Evolutionary conservation across 768 basidiomycete genomes (phyloP).

Genomic region (Tricholoma furcatifolium): DNA sequence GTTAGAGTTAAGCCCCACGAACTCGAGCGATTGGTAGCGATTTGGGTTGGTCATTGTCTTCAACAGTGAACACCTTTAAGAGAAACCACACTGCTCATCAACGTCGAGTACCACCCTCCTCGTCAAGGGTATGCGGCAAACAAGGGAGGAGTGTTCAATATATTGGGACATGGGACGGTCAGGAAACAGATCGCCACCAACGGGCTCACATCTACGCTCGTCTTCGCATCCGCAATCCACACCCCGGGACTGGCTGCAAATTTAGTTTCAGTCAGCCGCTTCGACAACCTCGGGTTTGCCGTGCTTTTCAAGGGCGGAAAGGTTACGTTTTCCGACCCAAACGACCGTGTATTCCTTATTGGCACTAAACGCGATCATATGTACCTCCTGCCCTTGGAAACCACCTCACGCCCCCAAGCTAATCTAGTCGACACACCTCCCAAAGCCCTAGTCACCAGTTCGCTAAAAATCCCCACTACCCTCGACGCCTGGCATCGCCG

Average conservation of each 20-base stretch:
- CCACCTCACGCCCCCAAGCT: background rate
- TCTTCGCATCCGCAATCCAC: background rate
- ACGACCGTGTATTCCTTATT: background rate
- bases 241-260: constrained; percentile 3
- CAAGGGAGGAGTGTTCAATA: no score
- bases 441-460: constrained; percentile 10
- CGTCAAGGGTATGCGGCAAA: no score
- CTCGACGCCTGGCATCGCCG: constrained; percentile 26
- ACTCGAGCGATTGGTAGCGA: no score
- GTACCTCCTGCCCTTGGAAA: background rate
- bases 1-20: no score
- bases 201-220: background rate
- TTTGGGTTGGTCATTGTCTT: no score
- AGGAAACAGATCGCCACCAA: background rate
- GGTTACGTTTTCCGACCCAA: background rate
- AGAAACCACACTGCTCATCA: no score
- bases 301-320: background rate
- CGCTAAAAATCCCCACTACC: constrained; percentile 15
- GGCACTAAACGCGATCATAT: background rate
- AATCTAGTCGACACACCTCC: no score
- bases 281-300: background rate
- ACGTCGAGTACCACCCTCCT: no score
- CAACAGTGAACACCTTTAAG: no score
- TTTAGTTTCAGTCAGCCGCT: constrained; percentile 1
- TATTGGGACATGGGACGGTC: background rate